Evolutionary conservation across 768 basidiomycete genomes (phyloP).

Genomic region (Aureoboletus auriporus): DNA sequence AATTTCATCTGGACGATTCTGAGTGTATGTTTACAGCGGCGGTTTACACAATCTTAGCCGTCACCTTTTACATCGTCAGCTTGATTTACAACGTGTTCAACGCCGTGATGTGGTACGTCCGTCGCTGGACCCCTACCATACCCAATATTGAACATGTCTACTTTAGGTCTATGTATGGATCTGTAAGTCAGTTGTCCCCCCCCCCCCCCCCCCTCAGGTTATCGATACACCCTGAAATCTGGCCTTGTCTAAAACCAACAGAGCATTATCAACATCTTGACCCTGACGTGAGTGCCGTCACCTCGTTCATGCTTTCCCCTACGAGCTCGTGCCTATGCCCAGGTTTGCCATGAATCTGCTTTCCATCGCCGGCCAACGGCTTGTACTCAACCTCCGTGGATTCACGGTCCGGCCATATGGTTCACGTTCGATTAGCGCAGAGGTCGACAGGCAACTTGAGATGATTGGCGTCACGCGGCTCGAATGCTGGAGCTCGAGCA

Average conservation of each 20-base stretch:
- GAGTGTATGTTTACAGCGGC: neutral
- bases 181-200: neutral
- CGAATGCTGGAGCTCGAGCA: neutral
- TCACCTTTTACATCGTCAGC: constrained; percentile 4
- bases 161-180: neutral
- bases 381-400: constrained; percentile 14
- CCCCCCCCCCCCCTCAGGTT: neutral
- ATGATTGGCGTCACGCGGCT: neutral
- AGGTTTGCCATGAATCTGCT: constrained; percentile 11
- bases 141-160: neutral
- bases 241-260: neutral
- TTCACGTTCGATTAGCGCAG: constrained; percentile 7
- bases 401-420: constrained; percentile 6
- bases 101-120: constrained; percentile 2
- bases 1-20: neutral
- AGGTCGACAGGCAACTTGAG: constrained; percentile 15
- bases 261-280: neutral
- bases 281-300: neutral
- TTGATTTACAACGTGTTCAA: neutral
- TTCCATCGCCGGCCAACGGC: constrained; percentile 20
- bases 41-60: neutral
- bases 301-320: too few species aligned
- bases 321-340: neutral
- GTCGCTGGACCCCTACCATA: neutral
- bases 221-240: neutral